Percentiles rank a stretch among this genome's conserved stretches.
Evolutionary conservation across 169 alveolate species (phyloP).

Genomic region (Toxoplasma gondii): DNA sequence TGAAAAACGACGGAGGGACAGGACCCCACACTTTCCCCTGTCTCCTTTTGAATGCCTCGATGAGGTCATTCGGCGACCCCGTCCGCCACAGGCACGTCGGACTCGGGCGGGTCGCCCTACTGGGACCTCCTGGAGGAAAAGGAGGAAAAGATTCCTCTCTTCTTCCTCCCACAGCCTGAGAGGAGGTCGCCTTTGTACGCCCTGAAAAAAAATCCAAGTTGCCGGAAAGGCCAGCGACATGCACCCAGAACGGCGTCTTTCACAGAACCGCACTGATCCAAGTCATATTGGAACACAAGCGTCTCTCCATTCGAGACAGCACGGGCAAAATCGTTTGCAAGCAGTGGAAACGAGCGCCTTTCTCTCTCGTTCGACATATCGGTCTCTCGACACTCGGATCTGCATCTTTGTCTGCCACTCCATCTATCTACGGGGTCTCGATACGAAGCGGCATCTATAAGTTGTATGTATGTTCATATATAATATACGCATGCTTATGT

Average conservation of each 20-base stretch:
- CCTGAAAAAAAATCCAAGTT: not conserved
- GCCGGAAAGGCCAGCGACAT: not conserved
- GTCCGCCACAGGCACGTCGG: not conserved
- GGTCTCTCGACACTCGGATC: too few relatives aligned
- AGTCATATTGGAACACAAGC: too few relatives aligned
- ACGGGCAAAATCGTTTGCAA: too few relatives aligned
- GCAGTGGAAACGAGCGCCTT: not conserved
- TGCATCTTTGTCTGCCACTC: too few relatives aligned
- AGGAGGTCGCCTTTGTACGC: not conserved
- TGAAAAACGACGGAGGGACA: constrained; percentile 35
- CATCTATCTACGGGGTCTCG: not conserved
- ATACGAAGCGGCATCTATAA: not conserved
- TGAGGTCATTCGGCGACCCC: not conserved
- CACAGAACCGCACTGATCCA: too few relatives aligned
- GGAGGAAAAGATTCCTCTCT: not conserved
- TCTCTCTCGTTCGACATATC: not conserved
- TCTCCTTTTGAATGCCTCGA: not conserved
- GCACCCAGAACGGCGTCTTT: not conserved
- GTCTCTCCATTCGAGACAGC: too few relatives aligned
- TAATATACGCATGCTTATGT: not conserved
- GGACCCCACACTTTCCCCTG: constrained; percentile 44
- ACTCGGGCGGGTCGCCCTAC: not conserved
- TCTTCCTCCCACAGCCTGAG: not conserved
- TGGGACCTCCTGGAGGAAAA: not conserved
- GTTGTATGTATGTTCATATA: too few relatives aligned